These are phyloP conservation scores for Leishmania tarentolae DNA, from an alignment of 208 protist species.

Conservation along the genomic window DNA sequence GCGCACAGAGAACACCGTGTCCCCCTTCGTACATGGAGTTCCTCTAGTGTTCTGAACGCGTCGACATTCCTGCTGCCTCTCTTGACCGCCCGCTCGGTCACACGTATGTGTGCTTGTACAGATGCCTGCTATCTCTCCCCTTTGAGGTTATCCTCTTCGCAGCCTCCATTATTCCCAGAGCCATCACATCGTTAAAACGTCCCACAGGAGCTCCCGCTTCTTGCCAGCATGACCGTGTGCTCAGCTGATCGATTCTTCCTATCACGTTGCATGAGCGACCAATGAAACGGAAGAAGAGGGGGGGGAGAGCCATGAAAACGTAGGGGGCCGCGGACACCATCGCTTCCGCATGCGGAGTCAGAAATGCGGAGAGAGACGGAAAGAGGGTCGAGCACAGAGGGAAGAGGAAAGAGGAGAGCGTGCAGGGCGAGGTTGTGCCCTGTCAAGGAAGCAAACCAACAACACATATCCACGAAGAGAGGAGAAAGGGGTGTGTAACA, in stretches of 20 bases:
- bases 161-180: neutral
- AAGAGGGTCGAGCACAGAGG: neutral
- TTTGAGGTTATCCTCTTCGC: neutral
- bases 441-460: neutral
- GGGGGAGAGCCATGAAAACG: neutral
- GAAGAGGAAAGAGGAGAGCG: neutral
- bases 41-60: neutral
- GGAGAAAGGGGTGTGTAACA: too few species aligned
- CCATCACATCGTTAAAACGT: neutral
- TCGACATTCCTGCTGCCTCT: constrained; percentile 1
- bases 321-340: neutral
- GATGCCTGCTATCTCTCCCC: too few species aligned
- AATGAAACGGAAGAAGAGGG: neutral
- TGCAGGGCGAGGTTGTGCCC: neutral
- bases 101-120: neutral
- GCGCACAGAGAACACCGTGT: neutral
- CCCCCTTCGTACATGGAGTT: neutral
- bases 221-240: neutral
- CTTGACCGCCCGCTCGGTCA: neutral
- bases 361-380: neutral
- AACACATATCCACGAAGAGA: neutral
- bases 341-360: neutral
- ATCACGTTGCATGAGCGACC: neutral
- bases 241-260: neutral
- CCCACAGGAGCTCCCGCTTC: neutral